Evolutionary conservation across 805 yeast species (phyloP), one percentile per base, ranked within the genome.

Genomic region (Priceomyces carsonii): DNA sequence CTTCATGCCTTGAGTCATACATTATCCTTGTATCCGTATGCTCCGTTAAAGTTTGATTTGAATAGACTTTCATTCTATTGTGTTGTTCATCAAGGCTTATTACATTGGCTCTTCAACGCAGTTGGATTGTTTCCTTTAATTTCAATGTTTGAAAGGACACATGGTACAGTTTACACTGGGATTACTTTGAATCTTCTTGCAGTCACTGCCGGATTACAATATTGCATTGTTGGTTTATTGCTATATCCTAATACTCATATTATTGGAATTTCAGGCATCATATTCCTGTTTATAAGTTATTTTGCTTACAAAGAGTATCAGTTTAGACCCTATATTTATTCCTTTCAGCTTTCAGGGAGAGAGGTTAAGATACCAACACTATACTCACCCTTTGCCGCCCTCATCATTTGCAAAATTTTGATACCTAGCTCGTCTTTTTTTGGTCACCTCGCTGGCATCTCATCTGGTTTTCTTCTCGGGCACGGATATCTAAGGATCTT

Each of bases 121-220:
- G 40, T 77, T 24, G 73, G 82, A 1, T 53, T 88, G 29, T 65
- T 74, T 39, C 73, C 82, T 0, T 79, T 85, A 14, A 56, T 87
- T 48, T 66, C 81, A 8, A 66, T 69, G 33, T 88, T 81, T 57
- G 96, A 88, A 65, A 63, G 71, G 37, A 55, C 61, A 15, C 82
- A 86, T 50, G 97, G 96, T 5, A 87, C 97, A 0, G 83, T 88
- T 3, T 78, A 86, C 57, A 84, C 95, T 3, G 96, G 95, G 3
- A 68, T 89, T 29, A 80, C 88, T 10, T 64, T 89, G 38, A 88
- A 87, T 55, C 45, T 85, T 17, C 59, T 83, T 32, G 85, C 95
- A 2, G 79, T 82, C 1, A 57, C 77, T 3, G 73, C 91, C 2
- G 96, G 84, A 3, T 50, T 86, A 25, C 73, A 77, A 29, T 82